Evolutionary conservation across 2,329 filamentous ascomycete genomes (phyloP).

Genomic region (Dothideomycetidae sp.): DNA sequence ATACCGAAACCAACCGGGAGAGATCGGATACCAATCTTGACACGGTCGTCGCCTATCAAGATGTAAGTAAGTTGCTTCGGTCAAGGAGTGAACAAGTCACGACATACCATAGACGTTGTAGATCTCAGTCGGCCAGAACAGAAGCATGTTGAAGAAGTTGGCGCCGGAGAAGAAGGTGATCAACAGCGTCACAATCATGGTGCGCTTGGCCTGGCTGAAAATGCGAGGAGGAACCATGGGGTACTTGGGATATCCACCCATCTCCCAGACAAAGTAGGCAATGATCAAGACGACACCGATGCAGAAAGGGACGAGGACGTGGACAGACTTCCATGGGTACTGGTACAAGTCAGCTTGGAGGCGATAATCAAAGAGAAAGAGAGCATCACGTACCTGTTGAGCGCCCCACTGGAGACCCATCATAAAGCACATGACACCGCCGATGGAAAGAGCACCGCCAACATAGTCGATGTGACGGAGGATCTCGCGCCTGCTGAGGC

Average conservation of each 20-base stretch:
- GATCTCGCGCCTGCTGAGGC: not conserved
- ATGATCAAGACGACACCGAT: conserved; percentile 19
- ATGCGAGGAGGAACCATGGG: conserved; percentile 20
- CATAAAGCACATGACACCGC: not conserved
- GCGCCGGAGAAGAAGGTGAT: conserved; percentile 26
- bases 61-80: no score
- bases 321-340: conserved; percentile 19
- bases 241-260: conserved; percentile 17
- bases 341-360: no score
- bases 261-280: conserved; percentile 21
- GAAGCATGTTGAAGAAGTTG: conserved; percentile 27
- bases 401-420: not conserved
- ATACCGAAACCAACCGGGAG: conserved; percentile 51
- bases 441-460: not conserved
- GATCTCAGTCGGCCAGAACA: conserved; percentile 55
- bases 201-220: conserved; percentile 20
- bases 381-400: no score
- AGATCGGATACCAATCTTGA: conserved; percentile 47
- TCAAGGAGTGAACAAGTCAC: no score
- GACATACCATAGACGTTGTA: no score
- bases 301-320: conserved; percentile 21
- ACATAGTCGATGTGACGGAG: not conserved
- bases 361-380: no score
- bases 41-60: conserved; percentile 38
- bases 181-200: conserved; percentile 22